Evolutionary conservation across 2,329 filamentous ascomycete genomes (phyloP).

Genomic region (Arthrocladium fulminans): DNA sequence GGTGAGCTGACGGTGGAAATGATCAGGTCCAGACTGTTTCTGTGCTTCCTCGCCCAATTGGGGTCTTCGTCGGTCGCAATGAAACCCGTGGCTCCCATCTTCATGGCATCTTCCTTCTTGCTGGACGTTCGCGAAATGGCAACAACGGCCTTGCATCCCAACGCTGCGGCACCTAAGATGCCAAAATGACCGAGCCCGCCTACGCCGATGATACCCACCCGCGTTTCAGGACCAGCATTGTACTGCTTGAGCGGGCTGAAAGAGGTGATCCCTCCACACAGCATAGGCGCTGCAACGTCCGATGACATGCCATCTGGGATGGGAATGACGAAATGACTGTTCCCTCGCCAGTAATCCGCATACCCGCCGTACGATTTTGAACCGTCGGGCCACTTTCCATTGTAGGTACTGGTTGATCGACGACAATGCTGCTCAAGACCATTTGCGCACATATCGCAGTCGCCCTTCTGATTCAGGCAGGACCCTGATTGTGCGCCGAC

Average conservation of each 20-base stretch:
- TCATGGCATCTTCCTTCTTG: slow-evolving; percentile 45
- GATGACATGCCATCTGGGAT: slow-evolving; percentile 45
- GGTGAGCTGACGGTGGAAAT: slow-evolving; percentile 49
- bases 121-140: slow-evolving; percentile 46
- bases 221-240: slow-evolving; percentile 60
- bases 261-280: slow-evolving; percentile 66
- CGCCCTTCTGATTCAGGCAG: slow-evolving; percentile 38
- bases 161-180: slow-evolving; percentile 59
- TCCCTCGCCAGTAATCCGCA: slow-evolving; percentile 46
- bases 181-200: slow-evolving; percentile 71
- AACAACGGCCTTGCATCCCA: slow-evolving; percentile 57
- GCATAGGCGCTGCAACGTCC: slow-evolving; percentile 56
- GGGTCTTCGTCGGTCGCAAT: slow-evolving; percentile 51
- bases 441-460: slow-evolving; percentile 46
- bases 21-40: slow-evolving; percentile 46
- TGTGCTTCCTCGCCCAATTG: slow-evolving; percentile 45
- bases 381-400: slow-evolving; percentile 49
- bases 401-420: slow-evolving; percentile 49
- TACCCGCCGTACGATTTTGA: slow-evolving; percentile 57
- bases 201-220: slow-evolving; percentile 62
- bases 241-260: slow-evolving; percentile 61
- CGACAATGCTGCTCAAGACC: slow-evolving; percentile 35
- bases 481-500: slow-evolving; percentile 53
- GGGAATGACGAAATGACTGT: slow-evolving; percentile 28
- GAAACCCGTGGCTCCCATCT: slow-evolving; percentile 47